Conservation (phyloP, 495 filamentous ascomycete species). For the Penicillium maclennaniae region DNA sequence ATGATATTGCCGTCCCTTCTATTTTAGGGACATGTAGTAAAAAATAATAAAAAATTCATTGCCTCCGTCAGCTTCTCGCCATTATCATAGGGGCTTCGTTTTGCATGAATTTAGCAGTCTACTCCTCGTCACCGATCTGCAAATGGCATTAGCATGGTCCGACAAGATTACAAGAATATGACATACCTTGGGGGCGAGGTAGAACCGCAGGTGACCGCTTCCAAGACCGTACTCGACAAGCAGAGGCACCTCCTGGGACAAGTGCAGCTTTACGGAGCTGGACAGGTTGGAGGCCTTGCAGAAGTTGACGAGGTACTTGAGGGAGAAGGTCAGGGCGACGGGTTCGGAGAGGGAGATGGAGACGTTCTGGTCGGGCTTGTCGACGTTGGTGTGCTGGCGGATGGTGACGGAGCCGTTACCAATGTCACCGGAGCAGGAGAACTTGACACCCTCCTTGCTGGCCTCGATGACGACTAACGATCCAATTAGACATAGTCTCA, state of each 20-base stretch:
- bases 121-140: conserved; percentile 91
- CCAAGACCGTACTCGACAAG: conserved; percentile 88
- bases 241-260: conserved; percentile 94
- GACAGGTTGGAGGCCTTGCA: conserved; percentile 94
- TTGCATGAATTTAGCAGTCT: conserved; percentile 31
- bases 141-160: conserved; percentile 4
- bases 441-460: conserved; percentile 95
- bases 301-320: conserved; percentile 99
- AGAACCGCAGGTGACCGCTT: conserved; percentile 91
- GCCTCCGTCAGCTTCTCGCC: conserved; percentile 29
- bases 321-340: conserved; percentile 93
- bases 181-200: conserved; percentile 91
- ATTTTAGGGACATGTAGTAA: conserved; percentile 13
- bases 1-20: conserved; percentile 18
- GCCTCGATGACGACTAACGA: conserved; percentile 85
- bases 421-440: conserved; percentile 91
- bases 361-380: conserved; percentile 83
- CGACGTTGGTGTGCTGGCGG: conserved; percentile 81
- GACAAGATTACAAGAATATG: not conserved
- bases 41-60: conserved; percentile 29
- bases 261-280: conserved; percentile 76
- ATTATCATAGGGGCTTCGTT: conserved; percentile 33
- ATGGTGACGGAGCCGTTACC: conserved; percentile 91
- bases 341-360: conserved; percentile 89
- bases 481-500: not conserved